Evolutionary conservation across 768 basidiomycete species (phyloP).

Genomic region (Suillus lakei): DNA sequence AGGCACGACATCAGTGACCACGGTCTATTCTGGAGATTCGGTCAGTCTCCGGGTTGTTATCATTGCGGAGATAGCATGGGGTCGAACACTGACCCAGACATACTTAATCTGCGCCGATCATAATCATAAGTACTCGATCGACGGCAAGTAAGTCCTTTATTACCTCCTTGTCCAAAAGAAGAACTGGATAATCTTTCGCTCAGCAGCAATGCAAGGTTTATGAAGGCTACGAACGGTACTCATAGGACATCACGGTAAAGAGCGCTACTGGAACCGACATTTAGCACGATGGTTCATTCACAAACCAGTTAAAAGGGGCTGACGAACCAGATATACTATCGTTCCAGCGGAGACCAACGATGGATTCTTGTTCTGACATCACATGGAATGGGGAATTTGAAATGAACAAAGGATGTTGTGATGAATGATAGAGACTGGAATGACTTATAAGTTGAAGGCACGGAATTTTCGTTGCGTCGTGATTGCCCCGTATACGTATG

Average conservation of each 20-base stretch:
- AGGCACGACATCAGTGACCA: conserved; percentile 2
- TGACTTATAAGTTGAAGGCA: neutral
- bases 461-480: neutral
- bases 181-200: neutral
- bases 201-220: neutral
- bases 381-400: neutral
- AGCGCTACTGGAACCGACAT: neutral
- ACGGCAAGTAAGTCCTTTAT: neutral
- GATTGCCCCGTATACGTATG: neutral
- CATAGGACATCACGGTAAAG: conserved; percentile 1
- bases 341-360: neutral
- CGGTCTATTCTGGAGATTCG: neutral
- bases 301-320: neutral
- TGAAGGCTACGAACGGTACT: neutral
- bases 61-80: neutral
- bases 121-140: neutral
- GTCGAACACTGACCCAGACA: neutral
- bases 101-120: neutral
- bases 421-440: neutral
- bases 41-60: neutral
- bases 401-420: neutral
- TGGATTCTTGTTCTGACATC: neutral
- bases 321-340: neutral
- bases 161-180: neutral
- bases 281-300: neutral